A percentile compares a stretch with the other conserved stretches of the same genome.
phyloP scores from a whole-genome alignment of 257 asterid genomes.

The Anisodus tanguticus region DNA sequence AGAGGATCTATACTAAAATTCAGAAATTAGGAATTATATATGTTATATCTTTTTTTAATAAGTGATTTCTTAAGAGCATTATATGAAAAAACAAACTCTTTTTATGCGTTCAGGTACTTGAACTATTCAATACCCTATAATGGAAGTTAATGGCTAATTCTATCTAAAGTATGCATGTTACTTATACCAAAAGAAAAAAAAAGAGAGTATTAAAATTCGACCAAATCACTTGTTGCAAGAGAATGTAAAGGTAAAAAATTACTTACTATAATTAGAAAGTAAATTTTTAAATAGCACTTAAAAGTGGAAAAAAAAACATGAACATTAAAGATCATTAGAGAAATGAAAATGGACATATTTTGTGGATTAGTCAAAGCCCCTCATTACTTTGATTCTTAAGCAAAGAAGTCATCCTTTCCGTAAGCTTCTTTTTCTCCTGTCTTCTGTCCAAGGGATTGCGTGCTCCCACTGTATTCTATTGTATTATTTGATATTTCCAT shows the following conservation, averaged over 20 bases:
- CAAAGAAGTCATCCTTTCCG: slow-evolving; percentile 31
- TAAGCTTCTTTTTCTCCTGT: slow-evolving; percentile 17
- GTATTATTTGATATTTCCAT: background rate
- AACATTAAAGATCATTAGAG: background rate
- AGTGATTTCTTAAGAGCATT: background rate
- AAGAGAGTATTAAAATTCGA: background rate
- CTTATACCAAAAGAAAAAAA: background rate
- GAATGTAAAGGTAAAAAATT: background rate
- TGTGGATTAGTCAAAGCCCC: background rate
- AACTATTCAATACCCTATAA: background rate
- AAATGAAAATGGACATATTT: slow-evolving; percentile 3
- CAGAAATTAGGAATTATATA: background rate
- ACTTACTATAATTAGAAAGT: background rate
- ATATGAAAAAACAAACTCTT: too few relatives aligned
- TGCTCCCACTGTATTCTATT: slow-evolving; percentile 21
- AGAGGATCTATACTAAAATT: background rate
- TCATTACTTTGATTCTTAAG: background rate
- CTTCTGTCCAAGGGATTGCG: slow-evolving; percentile 22
- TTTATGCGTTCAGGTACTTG: background rate
- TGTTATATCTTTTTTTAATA: background rate
- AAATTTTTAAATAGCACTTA: background rate
- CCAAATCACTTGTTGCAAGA: background rate
- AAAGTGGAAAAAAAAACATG: background rate
- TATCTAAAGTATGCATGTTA: background rate
- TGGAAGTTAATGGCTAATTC: background rate